Evolutionary conservation across 1,284 basidiomycete species (phyloP).

Genomic region (Cyathus olla): DNA sequence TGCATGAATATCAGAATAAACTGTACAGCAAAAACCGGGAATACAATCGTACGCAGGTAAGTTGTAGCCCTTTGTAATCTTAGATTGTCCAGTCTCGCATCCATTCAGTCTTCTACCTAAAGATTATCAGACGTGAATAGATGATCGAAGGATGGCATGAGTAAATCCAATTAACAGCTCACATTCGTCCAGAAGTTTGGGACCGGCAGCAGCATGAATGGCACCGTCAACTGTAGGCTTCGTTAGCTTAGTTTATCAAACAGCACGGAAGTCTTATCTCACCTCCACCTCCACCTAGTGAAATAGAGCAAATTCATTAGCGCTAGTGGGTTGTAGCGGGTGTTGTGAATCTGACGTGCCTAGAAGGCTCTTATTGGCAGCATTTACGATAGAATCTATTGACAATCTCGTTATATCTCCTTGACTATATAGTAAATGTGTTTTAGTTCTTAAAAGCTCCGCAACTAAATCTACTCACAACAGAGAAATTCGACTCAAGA

Average conservation of each 20-base stretch:
- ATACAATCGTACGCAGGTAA: slow-evolving; percentile 68
- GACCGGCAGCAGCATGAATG: slow-evolving; percentile 89
- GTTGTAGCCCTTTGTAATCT: slow-evolving; percentile 82
- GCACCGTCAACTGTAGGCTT: slow-evolving; percentile 79
- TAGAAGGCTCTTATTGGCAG: slow-evolving; percentile 83
- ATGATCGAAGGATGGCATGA: neutral
- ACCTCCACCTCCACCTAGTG: slow-evolving; percentile 79
- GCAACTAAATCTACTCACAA: slow-evolving; percentile 55
- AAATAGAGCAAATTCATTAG: neutral
- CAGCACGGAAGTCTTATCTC: slow-evolving; percentile 17
- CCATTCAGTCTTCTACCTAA: slow-evolving; percentile 77
- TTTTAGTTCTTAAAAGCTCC: neutral
- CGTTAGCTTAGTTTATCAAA: neutral
- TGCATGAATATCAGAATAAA: slow-evolving; percentile 26
- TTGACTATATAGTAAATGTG: slow-evolving; percentile 55
- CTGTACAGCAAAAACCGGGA: neutral
- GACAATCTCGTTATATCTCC: slow-evolving; percentile 83
- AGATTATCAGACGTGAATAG: neutral
- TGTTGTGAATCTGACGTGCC: slow-evolving; percentile 55
- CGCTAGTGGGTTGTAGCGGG: neutral
- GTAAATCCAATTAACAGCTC: neutral
- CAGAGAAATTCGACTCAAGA: slow-evolving; percentile 68
- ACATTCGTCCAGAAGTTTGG: slow-evolving; percentile 81
- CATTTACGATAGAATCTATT: slow-evolving; percentile 89
- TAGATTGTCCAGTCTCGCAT: slow-evolving; percentile 86